These are phyloP conservation scores for Brasilioporus rufonigricans DNA, from an alignment of 768 basidiomycete genomes.

Conservation along the genomic window DNA sequence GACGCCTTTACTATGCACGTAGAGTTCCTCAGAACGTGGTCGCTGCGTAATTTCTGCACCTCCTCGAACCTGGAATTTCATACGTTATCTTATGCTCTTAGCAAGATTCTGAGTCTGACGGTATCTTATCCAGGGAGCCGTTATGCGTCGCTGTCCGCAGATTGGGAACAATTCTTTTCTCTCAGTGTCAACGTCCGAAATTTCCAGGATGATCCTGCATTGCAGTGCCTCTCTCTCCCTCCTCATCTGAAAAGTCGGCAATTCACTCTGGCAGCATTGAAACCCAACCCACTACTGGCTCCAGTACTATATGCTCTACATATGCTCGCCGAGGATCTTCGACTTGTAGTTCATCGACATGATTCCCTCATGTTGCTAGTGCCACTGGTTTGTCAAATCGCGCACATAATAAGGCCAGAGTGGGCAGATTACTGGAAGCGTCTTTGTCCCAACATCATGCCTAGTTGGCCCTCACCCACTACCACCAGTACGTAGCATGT, in stretches of 20 bases:
- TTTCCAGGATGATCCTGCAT: slow-evolving; percentile 59
- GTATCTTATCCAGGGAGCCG: slow-evolving; percentile 26
- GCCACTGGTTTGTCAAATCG: slow-evolving; percentile 61
- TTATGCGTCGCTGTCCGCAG: slow-evolving; percentile 14
- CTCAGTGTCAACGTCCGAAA: slow-evolving; percentile 42
- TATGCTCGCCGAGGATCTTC: slow-evolving; percentile 69
- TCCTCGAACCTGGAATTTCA: slow-evolving; percentile 53
- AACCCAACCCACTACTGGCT: slow-evolving; percentile 47
- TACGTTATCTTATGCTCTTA: slow-evolving; percentile 53
- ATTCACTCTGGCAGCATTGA: slow-evolving; percentile 23
- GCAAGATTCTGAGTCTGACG: slow-evolving; percentile 41
- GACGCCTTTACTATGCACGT: slow-evolving; percentile 55
- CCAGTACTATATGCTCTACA: slow-evolving; percentile 75
- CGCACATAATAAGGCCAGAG: slow-evolving; percentile 66
- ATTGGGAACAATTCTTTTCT: slow-evolving; percentile 51
- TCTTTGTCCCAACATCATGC: slow-evolving; percentile 60
- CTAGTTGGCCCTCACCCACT: slow-evolving; percentile 56
- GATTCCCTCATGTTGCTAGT: slow-evolving; percentile 55
- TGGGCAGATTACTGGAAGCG: slow-evolving; percentile 96
- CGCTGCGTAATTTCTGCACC: slow-evolving; percentile 39
- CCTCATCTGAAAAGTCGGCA: slow-evolving; percentile 25
- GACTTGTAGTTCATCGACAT: slow-evolving; percentile 56
- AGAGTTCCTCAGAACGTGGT: slow-evolving; percentile 59
- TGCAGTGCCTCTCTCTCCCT: slow-evolving; percentile 45
- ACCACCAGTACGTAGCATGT: slow-evolving; percentile 25